phyloP scores from a whole-genome alignment of 805 yeast genomes.

The Diddensiella santjacobensis region DNA sequence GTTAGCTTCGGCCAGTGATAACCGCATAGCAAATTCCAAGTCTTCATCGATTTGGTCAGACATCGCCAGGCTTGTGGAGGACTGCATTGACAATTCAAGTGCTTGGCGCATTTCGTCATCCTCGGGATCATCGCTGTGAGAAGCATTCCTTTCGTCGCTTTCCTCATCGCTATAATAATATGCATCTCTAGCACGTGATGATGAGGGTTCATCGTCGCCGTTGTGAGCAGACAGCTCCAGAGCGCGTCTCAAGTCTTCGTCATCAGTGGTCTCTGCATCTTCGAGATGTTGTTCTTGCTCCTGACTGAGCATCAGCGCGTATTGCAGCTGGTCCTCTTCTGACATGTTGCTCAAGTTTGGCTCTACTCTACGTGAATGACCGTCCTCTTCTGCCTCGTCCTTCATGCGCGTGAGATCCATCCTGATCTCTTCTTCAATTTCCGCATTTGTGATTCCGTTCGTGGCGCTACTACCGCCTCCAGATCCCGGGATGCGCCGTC shows the following conservation, averaged over 20 bases:
- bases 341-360: constrained; percentile 21
- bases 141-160: constrained; percentile 2
- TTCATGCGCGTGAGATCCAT: constrained; percentile 24
- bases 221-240: constrained; percentile 22
- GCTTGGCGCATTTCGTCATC: constrained; percentile 17
- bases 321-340: constrained; percentile 33
- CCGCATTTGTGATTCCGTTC: constrained; percentile 8
- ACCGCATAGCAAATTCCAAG: constrained; percentile 10
- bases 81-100: constrained; percentile 17
- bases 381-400: constrained; percentile 25
- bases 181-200: neutral
- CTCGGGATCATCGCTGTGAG: constrained; percentile 1
- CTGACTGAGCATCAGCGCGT: constrained; percentile 32
- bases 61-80: neutral
- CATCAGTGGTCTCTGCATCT: constrained; percentile 14
- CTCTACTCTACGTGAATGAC: constrained; percentile 14
- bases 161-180: neutral
- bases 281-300: constrained; percentile 10
- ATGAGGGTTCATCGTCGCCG: neutral
- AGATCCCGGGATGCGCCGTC: constrained; percentile 11
- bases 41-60: constrained; percentile 3
- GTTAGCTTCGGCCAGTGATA: constrained; percentile 10
- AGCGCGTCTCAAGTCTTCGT: constrained; percentile 27
- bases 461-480: constrained; percentile 3
- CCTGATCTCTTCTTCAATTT: constrained; percentile 24